Evolutionary conservation across 2,329 filamentous ascomycete genomes (phyloP).

Genomic region (Calonectria fujianensis): DNA sequence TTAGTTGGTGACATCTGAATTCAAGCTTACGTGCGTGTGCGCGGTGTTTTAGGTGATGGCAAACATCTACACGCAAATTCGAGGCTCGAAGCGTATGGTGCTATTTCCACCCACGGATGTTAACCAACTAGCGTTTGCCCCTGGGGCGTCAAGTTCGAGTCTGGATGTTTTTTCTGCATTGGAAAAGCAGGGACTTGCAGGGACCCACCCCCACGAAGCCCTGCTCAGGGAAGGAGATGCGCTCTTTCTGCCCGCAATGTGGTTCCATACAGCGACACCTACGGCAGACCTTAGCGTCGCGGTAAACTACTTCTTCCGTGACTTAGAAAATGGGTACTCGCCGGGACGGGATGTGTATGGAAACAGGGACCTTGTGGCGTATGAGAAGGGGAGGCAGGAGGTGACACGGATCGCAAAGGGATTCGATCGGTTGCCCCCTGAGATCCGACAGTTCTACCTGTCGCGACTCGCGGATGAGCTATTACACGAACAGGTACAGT

Average conservation of each 20-base stretch:
- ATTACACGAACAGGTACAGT: slow-evolving; percentile 46
- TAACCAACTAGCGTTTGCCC: slow-evolving; percentile 79
- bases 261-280: slow-evolving; percentile 85
- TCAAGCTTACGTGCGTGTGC: slow-evolving; percentile 14
- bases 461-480: slow-evolving; percentile 83
- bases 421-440: slow-evolving; percentile 79
- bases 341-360: slow-evolving; percentile 89
- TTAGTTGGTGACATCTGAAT: neutral
- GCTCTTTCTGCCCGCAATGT: slow-evolving; percentile 87
- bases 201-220: slow-evolving; percentile 80
- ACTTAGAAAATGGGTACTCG: slow-evolving; percentile 80
- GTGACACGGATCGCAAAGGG: slow-evolving; percentile 78
- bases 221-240: slow-evolving; percentile 82
- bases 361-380: slow-evolving; percentile 88
- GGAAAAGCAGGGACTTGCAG: slow-evolving; percentile 61
- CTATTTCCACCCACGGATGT: slow-evolving; percentile 89
- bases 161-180: slow-evolving; percentile 80
- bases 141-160: slow-evolving; percentile 87
- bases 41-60: slow-evolving; percentile 80
- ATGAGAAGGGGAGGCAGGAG: slow-evolving; percentile 87
- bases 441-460: slow-evolving; percentile 85
- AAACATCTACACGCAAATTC: slow-evolving; percentile 88
- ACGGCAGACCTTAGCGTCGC: slow-evolving; percentile 79
- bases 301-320: slow-evolving; percentile 93
- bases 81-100: slow-evolving; percentile 82